Evolutionary conservation across 768 basidiomycete genomes (phyloP).

Genomic region (Boletus vinaceobasis): DNA sequence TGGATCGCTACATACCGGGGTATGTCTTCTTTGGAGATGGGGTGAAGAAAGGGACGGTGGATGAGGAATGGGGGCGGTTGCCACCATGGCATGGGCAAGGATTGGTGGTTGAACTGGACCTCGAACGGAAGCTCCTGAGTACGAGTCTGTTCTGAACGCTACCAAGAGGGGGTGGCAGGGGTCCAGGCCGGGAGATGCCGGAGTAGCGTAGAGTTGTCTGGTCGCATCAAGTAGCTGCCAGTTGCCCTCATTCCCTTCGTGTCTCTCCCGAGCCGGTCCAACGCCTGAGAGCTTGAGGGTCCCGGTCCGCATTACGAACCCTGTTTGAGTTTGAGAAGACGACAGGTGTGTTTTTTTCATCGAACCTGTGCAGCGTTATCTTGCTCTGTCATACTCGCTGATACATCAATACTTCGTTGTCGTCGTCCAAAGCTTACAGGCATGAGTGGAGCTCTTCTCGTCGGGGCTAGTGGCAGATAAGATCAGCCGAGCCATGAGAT

Average conservation of each 20-base stretch:
- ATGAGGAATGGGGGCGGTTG: constrained; percentile 15
- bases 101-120: constrained; percentile 53
- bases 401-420: no score
- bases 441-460: neutral
- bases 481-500: neutral
- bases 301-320: neutral
- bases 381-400: neutral
- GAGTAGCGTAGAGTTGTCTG: no score
- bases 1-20: constrained; percentile 91
- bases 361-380: neutral
- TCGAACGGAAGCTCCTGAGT: constrained; percentile 45
- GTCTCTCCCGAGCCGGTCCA: no score
- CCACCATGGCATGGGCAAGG: constrained; percentile 47
- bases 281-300: neutral
- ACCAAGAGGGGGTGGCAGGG: neutral
- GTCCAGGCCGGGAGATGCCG: no score
- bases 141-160: constrained; percentile 39
- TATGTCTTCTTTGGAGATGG: constrained; percentile 84
- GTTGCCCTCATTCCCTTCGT: no score
- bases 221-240: no score
- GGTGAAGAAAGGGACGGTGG: constrained; percentile 35
- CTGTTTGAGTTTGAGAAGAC: neutral
- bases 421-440: neutral
- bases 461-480: neutral
- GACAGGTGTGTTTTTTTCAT: neutral